Base-by-base conservation (phyloP, 2,329 filamentous ascomycete genomes). In the Aspergillus luchuensis region DNA sequence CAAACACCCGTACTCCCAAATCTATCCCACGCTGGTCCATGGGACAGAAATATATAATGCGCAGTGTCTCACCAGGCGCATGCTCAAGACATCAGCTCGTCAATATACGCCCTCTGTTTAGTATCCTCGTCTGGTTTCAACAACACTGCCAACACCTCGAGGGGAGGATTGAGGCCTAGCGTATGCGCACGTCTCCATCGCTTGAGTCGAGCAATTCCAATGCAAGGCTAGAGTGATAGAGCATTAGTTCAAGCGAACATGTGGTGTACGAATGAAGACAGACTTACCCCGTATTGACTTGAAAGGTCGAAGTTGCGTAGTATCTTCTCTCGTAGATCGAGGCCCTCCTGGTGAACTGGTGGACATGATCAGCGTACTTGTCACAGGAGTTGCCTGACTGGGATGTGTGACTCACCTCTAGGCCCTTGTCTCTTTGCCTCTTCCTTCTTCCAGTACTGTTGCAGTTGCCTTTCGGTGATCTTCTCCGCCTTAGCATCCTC, bases 301-400 rank as follows among this genome's bases (percentile, higher is more conserved):
- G 89, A 95, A 66, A 96, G 89, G 74, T 99, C 95, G 78, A 95
- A 99, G 74, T 97, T 91, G 64, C 94, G 83, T 70, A 98, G 77
- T 25, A 98, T 87, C 81, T 94, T 97, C 82, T 98, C 93, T 58
- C 89, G 83, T 49, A 90, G 67, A 10, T 82, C 84, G 67, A 98
- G 73, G 2, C 83, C 88, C 69, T 89, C 77, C 77, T 96, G 92
- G 71, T 98, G 95, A 38, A 96, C 87, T 80, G 38, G 49, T 50
- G 3, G 23, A 19, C 6, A 21, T n/a, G 17, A 55, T 59, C 28
- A 59, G 41, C 43, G 5, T 41, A 21, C 55, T 43, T n/a, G 30
- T 41, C 11, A 8, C 23, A 51, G 41, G 47, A n/a, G 25, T 5
- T 33, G 23, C n/a, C 25, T 28, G n/a, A 41, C 43, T 33, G n/a